Evolutionary conservation across 1,284 basidiomycete genomes (phyloP).

Genomic region (Cutaneotrichosporon dermatis): DNA sequence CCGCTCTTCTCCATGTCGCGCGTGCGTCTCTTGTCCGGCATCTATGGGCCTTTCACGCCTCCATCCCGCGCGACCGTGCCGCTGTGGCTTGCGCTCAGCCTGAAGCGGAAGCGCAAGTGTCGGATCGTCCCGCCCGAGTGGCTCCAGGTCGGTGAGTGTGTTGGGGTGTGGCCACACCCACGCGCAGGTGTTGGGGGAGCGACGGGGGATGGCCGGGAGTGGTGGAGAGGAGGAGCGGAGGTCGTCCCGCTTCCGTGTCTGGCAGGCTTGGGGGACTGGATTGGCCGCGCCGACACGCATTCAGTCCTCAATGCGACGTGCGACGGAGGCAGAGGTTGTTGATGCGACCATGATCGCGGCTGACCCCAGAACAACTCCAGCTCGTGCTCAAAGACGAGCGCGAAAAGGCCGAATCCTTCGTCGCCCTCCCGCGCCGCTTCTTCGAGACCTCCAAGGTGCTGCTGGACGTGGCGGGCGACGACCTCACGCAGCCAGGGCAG

Average conservation of each 20-base stretch:
- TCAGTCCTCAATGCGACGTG: too few species aligned
- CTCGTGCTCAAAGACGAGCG: conserved; percentile 67
- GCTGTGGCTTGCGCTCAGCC: conserved; percentile 88
- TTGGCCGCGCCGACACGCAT: too few species aligned
- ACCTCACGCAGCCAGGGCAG: conserved; percentile 74
- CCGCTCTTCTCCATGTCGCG: conserved; percentile 81
- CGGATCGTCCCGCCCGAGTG: conserved; percentile 83
- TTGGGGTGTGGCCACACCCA: too few species aligned
- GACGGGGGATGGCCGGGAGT: too few species aligned
- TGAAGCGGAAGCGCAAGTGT: conserved; percentile 92
- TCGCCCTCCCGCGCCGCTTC: conserved; percentile 75
- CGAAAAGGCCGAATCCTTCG: conserved; percentile 62
- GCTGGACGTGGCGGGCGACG: conserved; percentile 83
- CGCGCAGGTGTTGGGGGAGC: too few species aligned
- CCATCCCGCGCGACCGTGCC: conserved; percentile 78
- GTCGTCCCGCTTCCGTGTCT: too few species aligned
- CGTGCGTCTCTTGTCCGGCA: conserved; percentile 81
- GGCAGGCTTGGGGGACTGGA: too few species aligned
- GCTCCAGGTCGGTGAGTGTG: conserved; percentile 78
- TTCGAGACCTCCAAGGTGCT: conserved; percentile 83
- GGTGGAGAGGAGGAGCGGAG: too few species aligned
- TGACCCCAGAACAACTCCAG: conserved; percentile 65
- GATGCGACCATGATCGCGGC: too few species aligned
- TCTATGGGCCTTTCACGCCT: conserved; percentile 87
- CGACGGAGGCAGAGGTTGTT: too few species aligned